phyloP scores from a whole-genome alignment of 495 filamentous ascomycete genomes.

The Penicillium odoratum region DNA sequence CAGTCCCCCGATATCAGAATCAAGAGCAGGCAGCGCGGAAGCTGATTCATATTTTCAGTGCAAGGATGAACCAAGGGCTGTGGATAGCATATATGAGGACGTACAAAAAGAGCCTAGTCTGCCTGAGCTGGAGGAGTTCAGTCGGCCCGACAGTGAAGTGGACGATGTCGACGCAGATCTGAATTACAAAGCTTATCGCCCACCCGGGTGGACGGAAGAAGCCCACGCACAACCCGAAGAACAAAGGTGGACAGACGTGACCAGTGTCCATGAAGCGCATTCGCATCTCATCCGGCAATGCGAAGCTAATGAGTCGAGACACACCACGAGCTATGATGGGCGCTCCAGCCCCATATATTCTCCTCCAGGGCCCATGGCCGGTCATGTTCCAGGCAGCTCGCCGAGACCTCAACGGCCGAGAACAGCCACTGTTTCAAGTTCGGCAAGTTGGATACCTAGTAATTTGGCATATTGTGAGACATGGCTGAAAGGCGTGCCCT shows the following conservation, averaged over 20 bases:
- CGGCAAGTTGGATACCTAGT: conserved; percentile 44
- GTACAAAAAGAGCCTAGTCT: not conserved
- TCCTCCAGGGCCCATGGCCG: conserved; percentile 6
- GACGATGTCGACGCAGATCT: not conserved
- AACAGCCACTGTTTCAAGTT: conserved; percentile 43
- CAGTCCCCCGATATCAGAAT: conserved; percentile 45
- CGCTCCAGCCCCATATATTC: conserved; percentile 8
- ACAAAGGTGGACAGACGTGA: conserved; percentile 19
- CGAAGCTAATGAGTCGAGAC: conserved; percentile 19
- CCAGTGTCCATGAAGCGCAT: conserved; percentile 43
- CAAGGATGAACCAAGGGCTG: conserved; percentile 12
- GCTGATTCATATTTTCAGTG: conserved; percentile 38
- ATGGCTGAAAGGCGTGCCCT: conserved; percentile 45
- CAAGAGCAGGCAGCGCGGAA: conserved; percentile 28
- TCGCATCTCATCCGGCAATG: conserved; percentile 37
- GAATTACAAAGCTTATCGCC: conserved; percentile 19
- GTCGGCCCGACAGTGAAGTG: not conserved
- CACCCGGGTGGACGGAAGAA: conserved; percentile 6
- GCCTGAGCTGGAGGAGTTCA: not conserved
- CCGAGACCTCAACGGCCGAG: conserved; percentile 35
- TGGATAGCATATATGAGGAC: not conserved
- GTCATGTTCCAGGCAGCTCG: conserved; percentile 16
- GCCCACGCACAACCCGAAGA: conserved; percentile 3
- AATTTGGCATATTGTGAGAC: conserved; percentile 45
- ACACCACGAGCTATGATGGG: conserved; percentile 6